Percentiles rank a stretch among this genome's conserved stretches.
Conservation (phyloP, 176 grass and related monocot genomes). For the Tillandsia leiboldiana region DNA sequence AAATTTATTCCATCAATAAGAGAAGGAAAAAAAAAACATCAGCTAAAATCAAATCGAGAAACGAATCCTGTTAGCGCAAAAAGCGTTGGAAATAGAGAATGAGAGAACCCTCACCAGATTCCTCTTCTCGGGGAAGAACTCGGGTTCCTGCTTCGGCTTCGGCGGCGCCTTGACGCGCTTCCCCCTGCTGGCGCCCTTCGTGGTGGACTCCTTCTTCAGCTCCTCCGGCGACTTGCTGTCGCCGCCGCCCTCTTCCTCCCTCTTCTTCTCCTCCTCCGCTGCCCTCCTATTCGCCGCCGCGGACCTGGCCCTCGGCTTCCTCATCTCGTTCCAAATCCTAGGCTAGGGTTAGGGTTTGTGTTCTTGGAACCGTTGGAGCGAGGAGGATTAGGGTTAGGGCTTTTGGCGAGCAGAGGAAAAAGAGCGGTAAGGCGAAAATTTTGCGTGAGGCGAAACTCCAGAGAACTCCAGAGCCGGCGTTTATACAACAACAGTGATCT, state of each 20-base stretch:
- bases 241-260: slow-evolving; percentile 35
- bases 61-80: not conserved
- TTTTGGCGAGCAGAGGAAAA: not conserved
- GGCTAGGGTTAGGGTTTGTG: not conserved
- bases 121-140: slow-evolving; percentile 46
- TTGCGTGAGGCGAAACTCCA: too few species aligned
- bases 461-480: too few species aligned
- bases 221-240: slow-evolving; percentile 12
- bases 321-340: slow-evolving; percentile 10
- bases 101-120: slow-evolving; percentile 36
- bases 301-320: not conserved
- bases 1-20: not conserved
- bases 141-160: slow-evolving; percentile 40
- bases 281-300: slow-evolving; percentile 6
- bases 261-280: slow-evolving; percentile 4
- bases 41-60: not conserved
- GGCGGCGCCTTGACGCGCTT: slow-evolving; percentile 27
- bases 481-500: too few species aligned
- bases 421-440: not conserved
- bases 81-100: not conserved
- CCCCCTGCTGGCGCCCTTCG: slow-evolving; percentile 6
- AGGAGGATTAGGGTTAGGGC: not conserved
- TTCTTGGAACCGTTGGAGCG: too few species aligned
- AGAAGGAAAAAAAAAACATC: not conserved
- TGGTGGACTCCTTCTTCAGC: slow-evolving; percentile 6